Evolutionary conservation across 2,329 filamentous ascomycete genomes (phyloP).

Genomic region (Diaporthe sp.): DNA sequence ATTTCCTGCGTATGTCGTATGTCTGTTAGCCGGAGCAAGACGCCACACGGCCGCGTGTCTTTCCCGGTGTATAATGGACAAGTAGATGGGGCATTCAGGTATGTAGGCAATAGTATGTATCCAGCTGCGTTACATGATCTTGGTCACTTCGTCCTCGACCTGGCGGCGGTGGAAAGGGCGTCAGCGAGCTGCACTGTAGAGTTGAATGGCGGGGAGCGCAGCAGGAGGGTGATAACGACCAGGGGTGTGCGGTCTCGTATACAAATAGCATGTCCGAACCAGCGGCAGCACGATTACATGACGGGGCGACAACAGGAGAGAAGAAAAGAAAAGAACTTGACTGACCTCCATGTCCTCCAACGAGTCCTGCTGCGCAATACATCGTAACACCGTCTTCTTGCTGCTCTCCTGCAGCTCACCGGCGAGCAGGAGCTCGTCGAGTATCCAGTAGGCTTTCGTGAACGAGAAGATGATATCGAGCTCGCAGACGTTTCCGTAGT

Average conservation of each 20-base stretch:
- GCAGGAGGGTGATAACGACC: background rate
- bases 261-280: slow-evolving; percentile 17
- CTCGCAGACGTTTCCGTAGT: slow-evolving; percentile 99
- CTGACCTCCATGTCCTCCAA: slow-evolving; percentile 99
- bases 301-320: slow-evolving; percentile 46
- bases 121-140: slow-evolving; percentile 78
- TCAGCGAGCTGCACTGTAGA: slow-evolving; percentile 58
- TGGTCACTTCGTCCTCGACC: slow-evolving; percentile 92
- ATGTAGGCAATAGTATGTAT: slow-evolving; percentile 33
- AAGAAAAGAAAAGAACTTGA: background rate
- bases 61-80: slow-evolving; percentile 35
- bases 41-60: slow-evolving; percentile 14
- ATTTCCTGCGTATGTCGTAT: slow-evolving; percentile 56
- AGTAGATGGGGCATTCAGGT: background rate
- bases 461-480: slow-evolving; percentile 99
- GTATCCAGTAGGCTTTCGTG: slow-evolving; percentile 99
- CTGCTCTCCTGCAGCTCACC: slow-evolving; percentile 99
- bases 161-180: slow-evolving; percentile 65
- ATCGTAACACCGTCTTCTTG: slow-evolving; percentile 97
- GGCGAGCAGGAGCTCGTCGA: slow-evolving; percentile 94
- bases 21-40: slow-evolving; percentile 37
- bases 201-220: slow-evolving; percentile 28
- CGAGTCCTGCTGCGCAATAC: slow-evolving; percentile 97
- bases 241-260: background rate
- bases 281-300: slow-evolving; percentile 4